phyloP scores from a whole-genome alignment of 2,329 filamentous ascomycete species.

The Ophiostoma sp. region DNA sequence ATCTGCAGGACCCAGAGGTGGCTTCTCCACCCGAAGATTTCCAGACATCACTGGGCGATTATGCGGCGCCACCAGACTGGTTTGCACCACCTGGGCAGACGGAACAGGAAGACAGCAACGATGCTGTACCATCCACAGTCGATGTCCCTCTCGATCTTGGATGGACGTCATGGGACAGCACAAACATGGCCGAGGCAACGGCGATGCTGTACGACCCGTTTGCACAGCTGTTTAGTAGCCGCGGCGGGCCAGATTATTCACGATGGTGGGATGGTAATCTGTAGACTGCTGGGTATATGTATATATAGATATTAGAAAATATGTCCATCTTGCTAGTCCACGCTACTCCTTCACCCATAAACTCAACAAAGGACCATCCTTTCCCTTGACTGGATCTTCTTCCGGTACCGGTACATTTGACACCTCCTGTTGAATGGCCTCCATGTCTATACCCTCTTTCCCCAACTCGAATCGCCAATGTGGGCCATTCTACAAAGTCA shows the following conservation, averaged over 20 bases:
- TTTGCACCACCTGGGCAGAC: not conserved
- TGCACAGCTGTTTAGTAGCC: slow-evolving; percentile 9
- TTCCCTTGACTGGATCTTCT: not conserved
- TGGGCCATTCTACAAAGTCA: not conserved
- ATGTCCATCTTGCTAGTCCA: not conserved
- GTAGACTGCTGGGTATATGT: not conserved
- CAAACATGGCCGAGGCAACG: not conserved
- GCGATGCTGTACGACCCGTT: slow-evolving; percentile 16
- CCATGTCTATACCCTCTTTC: not conserved
- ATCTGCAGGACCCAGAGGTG: not conserved
- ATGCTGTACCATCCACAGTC: not conserved
- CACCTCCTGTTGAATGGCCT: not conserved
- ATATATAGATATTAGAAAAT: not conserved
- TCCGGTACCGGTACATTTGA: not conserved
- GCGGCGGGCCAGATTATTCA: slow-evolving; percentile 2
- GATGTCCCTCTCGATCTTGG: not conserved
- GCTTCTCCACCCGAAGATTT: not conserved
- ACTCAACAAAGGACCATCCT: not conserved
- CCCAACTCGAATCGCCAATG: not conserved
- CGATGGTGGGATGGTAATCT: slow-evolving; percentile 18
- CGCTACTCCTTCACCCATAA: not conserved
- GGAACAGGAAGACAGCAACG: not conserved
- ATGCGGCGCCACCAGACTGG: slow-evolving; percentile 3
- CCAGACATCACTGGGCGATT: slow-evolving; percentile 5
- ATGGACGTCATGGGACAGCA: slow-evolving; percentile 10